Conservation (phyloP, 2,329 filamentous ascomycete species). For the Cordyceps cicadae region DNA sequence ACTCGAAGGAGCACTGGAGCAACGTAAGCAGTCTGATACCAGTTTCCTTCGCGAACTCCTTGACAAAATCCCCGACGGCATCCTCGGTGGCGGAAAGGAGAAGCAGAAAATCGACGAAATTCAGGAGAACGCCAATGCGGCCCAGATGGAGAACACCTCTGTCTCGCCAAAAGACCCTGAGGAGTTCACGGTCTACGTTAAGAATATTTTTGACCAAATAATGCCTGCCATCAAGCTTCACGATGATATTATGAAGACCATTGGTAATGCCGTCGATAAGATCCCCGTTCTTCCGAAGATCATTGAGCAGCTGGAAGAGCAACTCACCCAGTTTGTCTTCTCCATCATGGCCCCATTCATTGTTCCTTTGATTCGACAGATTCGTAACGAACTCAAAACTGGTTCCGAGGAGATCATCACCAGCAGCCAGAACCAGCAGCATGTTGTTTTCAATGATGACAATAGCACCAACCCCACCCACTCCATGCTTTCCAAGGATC, state of each 20-base stretch:
- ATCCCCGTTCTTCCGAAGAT: constrained; percentile 80
- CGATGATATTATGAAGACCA: constrained; percentile 74
- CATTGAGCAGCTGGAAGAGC: constrained; percentile 77
- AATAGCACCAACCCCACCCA: constrained; percentile 74
- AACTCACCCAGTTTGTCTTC: constrained; percentile 84
- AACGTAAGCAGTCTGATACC: constrained; percentile 55
- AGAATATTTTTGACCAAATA: constrained; percentile 66
- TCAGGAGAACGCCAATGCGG: constrained; percentile 63
- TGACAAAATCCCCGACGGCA: constrained; percentile 69
- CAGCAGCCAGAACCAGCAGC: constrained; percentile 74
- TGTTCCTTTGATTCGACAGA: constrained; percentile 74
- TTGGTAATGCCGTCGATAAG: constrained; percentile 70
- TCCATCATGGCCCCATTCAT: constrained; percentile 84
- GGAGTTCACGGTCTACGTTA: constrained; percentile 70
- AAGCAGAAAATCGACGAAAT: constrained; percentile 71
- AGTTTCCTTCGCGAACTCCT: constrained; percentile 72
- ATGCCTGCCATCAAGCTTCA: constrained; percentile 89
- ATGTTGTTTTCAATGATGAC: constrained; percentile 78
- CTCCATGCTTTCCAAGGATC: constrained; percentile 81
- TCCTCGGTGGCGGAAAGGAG: constrained; percentile 70
- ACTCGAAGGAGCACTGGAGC: constrained; percentile 72
- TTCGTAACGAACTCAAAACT: constrained; percentile 78
- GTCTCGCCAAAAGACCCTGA: constrained; percentile 76
- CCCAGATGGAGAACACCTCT: constrained; percentile 65
- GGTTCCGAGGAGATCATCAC: constrained; percentile 83